phyloP scores from a whole-genome alignment of 768 basidiomycete species.

The Tricholoma terreum region DNA sequence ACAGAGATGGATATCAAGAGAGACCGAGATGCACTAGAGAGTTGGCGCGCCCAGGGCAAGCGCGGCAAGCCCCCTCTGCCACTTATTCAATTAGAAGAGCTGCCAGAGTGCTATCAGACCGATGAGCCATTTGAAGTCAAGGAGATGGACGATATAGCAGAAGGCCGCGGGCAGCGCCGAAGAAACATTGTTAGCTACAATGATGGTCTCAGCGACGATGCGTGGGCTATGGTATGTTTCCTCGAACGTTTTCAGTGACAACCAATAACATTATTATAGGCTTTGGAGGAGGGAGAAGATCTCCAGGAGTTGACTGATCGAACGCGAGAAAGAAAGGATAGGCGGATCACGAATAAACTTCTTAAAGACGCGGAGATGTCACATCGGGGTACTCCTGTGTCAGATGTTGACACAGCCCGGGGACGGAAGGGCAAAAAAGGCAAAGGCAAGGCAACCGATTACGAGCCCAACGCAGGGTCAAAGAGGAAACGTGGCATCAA shows the following conservation, averaged over 20 bases:
- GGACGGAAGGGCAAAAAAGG: slow-evolving; percentile 65
- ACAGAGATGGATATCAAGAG: slow-evolving; percentile 80
- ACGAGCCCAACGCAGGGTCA: slow-evolving; percentile 46
- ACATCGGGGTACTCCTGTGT: slow-evolving; percentile 61
- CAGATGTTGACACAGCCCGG: slow-evolving; percentile 51
- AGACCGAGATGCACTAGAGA: slow-evolving; percentile 58
- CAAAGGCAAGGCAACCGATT: slow-evolving; percentile 53
- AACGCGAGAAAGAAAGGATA: slow-evolving; percentile 60
- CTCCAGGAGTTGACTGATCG: slow-evolving; percentile 69
- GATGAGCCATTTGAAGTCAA: slow-evolving; percentile 73
- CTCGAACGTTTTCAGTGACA: slow-evolving; percentile 1
- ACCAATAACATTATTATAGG: slow-evolving; percentile 34
- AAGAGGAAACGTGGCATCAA: slow-evolving; percentile 80
- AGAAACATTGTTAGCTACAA: slow-evolving; percentile 88
- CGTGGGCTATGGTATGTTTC: slow-evolving; percentile 75
- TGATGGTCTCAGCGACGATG: slow-evolving; percentile 91
- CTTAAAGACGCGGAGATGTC: slow-evolving; percentile 59
- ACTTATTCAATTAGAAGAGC: slow-evolving; percentile 83
- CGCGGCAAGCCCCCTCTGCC: slow-evolving; percentile 73
- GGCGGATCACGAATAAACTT: slow-evolving; percentile 57
- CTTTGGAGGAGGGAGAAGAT: slow-evolving; percentile 80
- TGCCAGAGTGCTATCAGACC: slow-evolving; percentile 88
- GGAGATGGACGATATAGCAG: slow-evolving; percentile 59
- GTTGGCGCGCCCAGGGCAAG: slow-evolving; percentile 72
- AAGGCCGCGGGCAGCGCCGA: slow-evolving; percentile 84